Base-by-base conservation (phyloP, 1,284 basidiomycete species). In the Schizophyllum amplum region DNA sequence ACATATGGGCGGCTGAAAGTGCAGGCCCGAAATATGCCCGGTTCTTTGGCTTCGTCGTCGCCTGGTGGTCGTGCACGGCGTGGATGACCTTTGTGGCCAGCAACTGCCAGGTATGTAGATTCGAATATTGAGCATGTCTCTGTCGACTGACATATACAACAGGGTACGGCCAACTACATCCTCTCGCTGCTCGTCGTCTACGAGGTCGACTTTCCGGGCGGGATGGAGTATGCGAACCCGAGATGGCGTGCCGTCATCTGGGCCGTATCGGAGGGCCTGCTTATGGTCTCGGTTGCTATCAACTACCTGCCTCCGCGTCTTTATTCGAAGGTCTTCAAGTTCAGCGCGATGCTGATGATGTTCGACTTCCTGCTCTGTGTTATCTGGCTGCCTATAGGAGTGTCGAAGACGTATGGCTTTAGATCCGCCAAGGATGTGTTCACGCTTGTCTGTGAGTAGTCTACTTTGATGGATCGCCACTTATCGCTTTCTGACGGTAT, bases 81-180 rank as follows among this genome's bases (percentile, higher is more conserved):
- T 94, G 92, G 92, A 92, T 92, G 81, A 92, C 90, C 0, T 93
- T 92, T 64, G 78, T 83, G 53, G 91, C 92, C 13, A 82, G 86
- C 47, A 92, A 90, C 66, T 90, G 87, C 59, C 89, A 92, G 72
- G 90, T 86, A 54, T 59, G 13, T 55, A n/a, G 24, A 22, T 46
- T 62, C 13, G 21, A 17, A 17, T 51, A n/a, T 51, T 51, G 11
- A 51, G 17, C 21, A 51, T n/a, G n/a, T n/a, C n/a, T n/a, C n/a
- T n/a, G n/a, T n/a, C n/a, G n/a, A 20, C 52, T 58, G 3, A 26
- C 51, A 33, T 52, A n/a, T 20, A 26, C 58, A 27, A 51, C 63
- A 92, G 87, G 85, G 86, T 1, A 86, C 90, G 0, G 87, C 90
- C 51, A 92, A 94, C 68, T 94, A 90, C 68, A 80, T 92, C 55